Conservation (phyloP, 108 stramenopile genomes). For the Epipyxis sp. region DNA sequence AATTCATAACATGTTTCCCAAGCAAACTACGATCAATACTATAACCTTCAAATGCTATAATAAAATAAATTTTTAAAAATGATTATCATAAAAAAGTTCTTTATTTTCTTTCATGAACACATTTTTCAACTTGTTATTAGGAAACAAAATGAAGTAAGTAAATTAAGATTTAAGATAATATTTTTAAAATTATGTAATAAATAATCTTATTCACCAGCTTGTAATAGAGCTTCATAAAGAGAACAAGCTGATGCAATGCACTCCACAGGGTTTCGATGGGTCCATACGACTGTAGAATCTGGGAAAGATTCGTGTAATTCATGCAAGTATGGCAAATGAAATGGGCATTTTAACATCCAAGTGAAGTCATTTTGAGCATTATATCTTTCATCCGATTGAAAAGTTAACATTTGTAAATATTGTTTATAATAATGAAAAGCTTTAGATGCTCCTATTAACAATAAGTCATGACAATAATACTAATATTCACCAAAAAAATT, state of each 20-base stretch:
- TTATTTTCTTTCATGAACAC: too few relatives aligned
- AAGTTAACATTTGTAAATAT: slow-evolving; percentile 34
- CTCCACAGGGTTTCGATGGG: slow-evolving; percentile 36
- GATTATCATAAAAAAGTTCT: too few relatives aligned
- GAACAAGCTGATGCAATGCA: slow-evolving; percentile 35
- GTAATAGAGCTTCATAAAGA: slow-evolving; percentile 6
- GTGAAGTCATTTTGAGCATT: slow-evolving; percentile 12
- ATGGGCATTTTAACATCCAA: slow-evolving; percentile 45
- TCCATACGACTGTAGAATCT: slow-evolving; percentile 44
- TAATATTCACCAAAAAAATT: not conserved
- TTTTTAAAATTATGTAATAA: too few relatives aligned
- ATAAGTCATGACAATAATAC: too few relatives aligned
- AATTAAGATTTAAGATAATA: too few relatives aligned
- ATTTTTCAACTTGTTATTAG: too few relatives aligned
- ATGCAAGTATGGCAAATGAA: slow-evolving; percentile 28
- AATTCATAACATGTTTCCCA: slow-evolving; percentile 11
- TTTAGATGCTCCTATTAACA: slow-evolving; percentile 26
- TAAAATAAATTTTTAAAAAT: too few relatives aligned
- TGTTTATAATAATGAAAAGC: slow-evolving; percentile 29
- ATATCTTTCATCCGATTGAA: not conserved
- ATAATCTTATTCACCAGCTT: too few relatives aligned
- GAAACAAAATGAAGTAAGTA: too few relatives aligned
- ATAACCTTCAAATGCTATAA: not conserved
- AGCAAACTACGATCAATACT: not conserved
- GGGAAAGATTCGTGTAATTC: slow-evolving; percentile 35